Evolutionary conservation across 2,329 filamentous ascomycete species (phyloP), one percentile per base, ranked within the genome.

Genomic region (Phialophora chinensis): DNA sequence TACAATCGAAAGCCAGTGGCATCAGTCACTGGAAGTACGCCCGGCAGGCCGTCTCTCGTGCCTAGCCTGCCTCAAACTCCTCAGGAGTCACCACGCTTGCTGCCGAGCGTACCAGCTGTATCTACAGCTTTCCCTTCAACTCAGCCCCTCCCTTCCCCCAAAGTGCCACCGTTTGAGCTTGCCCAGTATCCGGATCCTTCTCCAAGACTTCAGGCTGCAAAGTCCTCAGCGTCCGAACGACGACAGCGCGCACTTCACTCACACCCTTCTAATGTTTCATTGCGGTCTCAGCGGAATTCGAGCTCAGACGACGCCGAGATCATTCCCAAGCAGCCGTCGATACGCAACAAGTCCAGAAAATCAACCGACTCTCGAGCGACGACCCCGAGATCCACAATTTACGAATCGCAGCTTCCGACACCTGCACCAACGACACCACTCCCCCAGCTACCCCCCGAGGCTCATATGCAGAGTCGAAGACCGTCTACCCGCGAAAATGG

Each of bases 1-100:
- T 73, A 72, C 62, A 73, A 72, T 52, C 66, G 70, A 29, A 73
- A 73, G 55, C 65, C 64, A 17, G 64, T 71, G 54, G 29, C 59
- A 23, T 65, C 65, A 10, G 60, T 67, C 11, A 53, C 66, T 14
- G 14, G 20, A 2, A 31, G 50, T 14, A 63, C 66, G 12, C 50
- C 57, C 10, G 58, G 25, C 12, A 65, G 66, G 44, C 63, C 69
- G 2, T 33, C 66, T 4, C 58, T 68, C 3, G 55, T 60, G 11
- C 62, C 61, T 17, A 69, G 65, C 58, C 47, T 67, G 25, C 66
- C 67, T 44, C 66, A 69, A 27, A 71, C 67, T 4, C 67, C 67
- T 7, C 63, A 63, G 14, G 69, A 71, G 20, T 71, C 69, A 44
- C 69, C 69, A 20, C 66, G 65, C 8, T 17, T 70, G 25, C 42